Conservation (phyloP, 2,329 filamentous ascomycete species). For the Fusarium nelsonii region DNA sequence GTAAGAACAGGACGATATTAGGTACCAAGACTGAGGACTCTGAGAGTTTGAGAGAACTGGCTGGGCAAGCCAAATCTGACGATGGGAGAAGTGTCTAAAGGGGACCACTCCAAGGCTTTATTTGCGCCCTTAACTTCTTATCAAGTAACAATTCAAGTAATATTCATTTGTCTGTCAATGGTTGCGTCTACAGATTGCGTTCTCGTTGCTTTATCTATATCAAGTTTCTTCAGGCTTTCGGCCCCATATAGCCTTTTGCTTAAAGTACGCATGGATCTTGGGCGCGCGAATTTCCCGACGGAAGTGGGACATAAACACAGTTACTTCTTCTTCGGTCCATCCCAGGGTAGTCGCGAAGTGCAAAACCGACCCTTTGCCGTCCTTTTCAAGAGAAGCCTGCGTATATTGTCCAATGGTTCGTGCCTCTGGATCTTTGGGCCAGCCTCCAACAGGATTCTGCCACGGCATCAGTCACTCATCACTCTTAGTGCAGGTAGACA, state of each 20-base stretch:
- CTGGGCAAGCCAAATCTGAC: background rate
- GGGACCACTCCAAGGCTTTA: too few relatives aligned
- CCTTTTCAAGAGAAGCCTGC: conserved; percentile 10
- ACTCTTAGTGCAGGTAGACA: too few relatives aligned
- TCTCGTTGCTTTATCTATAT: background rate
- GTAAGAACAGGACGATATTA: background rate
- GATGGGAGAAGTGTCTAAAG: background rate
- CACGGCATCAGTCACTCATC: background rate
- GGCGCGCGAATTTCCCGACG: background rate
- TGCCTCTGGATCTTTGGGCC: conserved; percentile 8
- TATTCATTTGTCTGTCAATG: too few relatives aligned
- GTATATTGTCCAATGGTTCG: background rate
- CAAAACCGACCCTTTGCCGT: background rate
- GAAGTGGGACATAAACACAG: conserved; percentile 2
- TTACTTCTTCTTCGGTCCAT: background rate
- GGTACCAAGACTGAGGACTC: background rate
- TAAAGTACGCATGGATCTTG: conserved; percentile 16
- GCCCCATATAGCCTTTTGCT: conserved; percentile 15
- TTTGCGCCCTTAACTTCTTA: background rate
- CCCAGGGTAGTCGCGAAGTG: conserved; percentile 8
- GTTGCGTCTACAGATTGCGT: too few relatives aligned
- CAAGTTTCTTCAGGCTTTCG: background rate
- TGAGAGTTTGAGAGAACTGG: background rate
- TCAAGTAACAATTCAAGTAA: background rate
- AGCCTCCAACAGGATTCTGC: conserved; percentile 11